Conservation (phyloP, 148 eudicot genomes). For the Beta vulgaris region DNA sequence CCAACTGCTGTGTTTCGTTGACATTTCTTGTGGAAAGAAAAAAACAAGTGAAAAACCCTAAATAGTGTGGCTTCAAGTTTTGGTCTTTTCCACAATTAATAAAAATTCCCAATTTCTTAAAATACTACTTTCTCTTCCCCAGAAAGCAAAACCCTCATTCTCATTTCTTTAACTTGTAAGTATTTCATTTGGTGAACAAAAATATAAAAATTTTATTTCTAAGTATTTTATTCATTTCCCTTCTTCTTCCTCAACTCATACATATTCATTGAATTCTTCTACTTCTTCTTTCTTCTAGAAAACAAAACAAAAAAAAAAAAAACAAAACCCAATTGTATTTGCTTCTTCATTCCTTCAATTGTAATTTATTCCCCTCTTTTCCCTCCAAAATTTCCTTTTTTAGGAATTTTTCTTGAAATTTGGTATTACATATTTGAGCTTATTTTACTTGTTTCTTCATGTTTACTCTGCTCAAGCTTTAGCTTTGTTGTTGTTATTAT, state of each 20-base stretch:
- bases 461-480: neutral
- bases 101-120: conserved; percentile 3
- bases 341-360: neutral
- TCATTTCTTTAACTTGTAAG: neutral
- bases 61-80: conserved; percentile 23
- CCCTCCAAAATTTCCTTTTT: conserved; percentile 16
- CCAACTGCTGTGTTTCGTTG: neutral
- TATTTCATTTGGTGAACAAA: neutral
- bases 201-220: too few relatives aligned
- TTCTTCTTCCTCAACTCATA: conserved; percentile 12
- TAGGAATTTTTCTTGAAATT: conserved; percentile 7
- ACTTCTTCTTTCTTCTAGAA: conserved; percentile 10
- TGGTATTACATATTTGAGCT: conserved; percentile 10
- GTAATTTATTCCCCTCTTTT: neutral
- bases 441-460: neutral
- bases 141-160: neutral
- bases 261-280: conserved; percentile 11
- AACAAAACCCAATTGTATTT: neutral
- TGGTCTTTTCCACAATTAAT: neutral
- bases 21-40: conserved; percentile 11
- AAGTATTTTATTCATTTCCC: conserved; percentile 24
- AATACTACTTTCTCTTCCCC: neutral
- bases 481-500: conserved; percentile 12
- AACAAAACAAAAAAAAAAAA: too few relatives aligned
- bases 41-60: conserved; percentile 11